Base-by-base conservation (phyloP, 169 alveolate species). In the Cryptosporidium bovis region DNA sequence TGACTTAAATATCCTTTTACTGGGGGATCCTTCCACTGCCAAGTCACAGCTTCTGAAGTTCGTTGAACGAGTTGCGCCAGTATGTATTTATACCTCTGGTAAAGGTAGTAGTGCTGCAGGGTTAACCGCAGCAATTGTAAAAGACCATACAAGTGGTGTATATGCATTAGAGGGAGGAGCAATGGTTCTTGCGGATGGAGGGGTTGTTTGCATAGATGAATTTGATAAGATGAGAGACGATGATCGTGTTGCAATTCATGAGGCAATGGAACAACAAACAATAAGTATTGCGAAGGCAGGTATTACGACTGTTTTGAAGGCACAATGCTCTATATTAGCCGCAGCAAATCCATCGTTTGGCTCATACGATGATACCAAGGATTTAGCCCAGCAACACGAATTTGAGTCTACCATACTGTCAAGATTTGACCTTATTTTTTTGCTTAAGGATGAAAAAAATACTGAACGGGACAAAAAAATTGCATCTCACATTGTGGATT, bases 211-310 rank as follows among this genome's bases (percentile, higher is more conserved):
- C 90, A 98, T 99, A 36, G 99, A 99, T 91, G 99, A 99, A 93
- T 99, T 99, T 91, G 99, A 99, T 92, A 99, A 99, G 93, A 99
- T 98, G 99, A 93, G 99, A 82, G 96, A 98, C 46, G 97, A 98
- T 84, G 99, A 99, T 89, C 96, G 99, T 69, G 99, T 98, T 3
- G 99, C 99, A 77, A 99, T 99, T 82, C 99, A 99, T 90, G 99
- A 99, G 91, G 99, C 99, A 20, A 99, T 99, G 99, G 99, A 99
- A 91, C 99, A 99, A 93, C 99, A 97, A 91, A 99, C 99, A 7
- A 98, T 99, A 31, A 95, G 99, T 34, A 97, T 99, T 71, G 99
- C 99, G 6, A 99, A 99, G 93, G 99, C 99, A 10, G 99, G 99
- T 31, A 98, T 99, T 84, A 99, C 99, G 12, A 98, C 99, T 1